These are phyloP conservation scores for Boletus holoroseus DNA, from an alignment of 1,284 basidiomycete species.

Conservation along the genomic window DNA sequence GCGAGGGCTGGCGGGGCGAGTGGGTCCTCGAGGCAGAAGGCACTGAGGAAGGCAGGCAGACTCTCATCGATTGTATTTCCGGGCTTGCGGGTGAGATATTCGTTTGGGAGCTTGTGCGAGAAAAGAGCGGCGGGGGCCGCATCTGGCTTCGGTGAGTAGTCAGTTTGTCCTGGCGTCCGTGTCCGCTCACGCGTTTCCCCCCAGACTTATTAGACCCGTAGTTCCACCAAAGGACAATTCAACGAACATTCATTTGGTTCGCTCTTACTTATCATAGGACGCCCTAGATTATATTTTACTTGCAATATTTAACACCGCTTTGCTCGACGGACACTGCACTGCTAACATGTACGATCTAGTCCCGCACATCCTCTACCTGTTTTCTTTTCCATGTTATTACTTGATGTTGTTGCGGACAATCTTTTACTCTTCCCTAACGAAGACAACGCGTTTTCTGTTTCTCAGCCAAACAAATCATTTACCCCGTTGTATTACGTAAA, in stretches of 20 bases:
- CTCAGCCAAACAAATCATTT: neutral
- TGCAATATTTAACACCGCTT: constrained; percentile 3
- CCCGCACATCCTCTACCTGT: constrained; percentile 3
- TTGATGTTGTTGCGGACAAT: constrained; percentile 20
- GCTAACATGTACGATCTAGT: constrained; percentile 11
- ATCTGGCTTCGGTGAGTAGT: constrained; percentile 58
- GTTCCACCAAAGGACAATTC: constrained; percentile 22
- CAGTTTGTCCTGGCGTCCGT: neutral
- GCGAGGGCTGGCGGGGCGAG: constrained; percentile 66
- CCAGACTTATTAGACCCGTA: constrained; percentile 25
- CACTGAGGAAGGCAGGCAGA: constrained; percentile 57
- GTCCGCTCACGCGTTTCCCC: neutral
- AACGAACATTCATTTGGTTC: constrained; percentile 22
- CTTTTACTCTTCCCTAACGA: constrained; percentile 3
- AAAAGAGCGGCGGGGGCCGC: constrained; percentile 52
- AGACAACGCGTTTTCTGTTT: neutral
- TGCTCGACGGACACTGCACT: constrained; percentile 16
- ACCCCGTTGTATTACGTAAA: neutral
- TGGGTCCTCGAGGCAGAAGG: constrained; percentile 74
- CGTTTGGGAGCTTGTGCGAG: constrained; percentile 56
- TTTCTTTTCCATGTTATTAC: constrained; percentile 12
- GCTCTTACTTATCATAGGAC: constrained; percentile 22
- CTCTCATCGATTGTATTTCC: constrained; percentile 49
- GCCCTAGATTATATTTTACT: constrained; percentile 20
- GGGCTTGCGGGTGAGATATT: constrained; percentile 37